phyloP scores from a whole-genome alignment of 129 eudicot species.

The Flaveria sonorensis region DNA sequence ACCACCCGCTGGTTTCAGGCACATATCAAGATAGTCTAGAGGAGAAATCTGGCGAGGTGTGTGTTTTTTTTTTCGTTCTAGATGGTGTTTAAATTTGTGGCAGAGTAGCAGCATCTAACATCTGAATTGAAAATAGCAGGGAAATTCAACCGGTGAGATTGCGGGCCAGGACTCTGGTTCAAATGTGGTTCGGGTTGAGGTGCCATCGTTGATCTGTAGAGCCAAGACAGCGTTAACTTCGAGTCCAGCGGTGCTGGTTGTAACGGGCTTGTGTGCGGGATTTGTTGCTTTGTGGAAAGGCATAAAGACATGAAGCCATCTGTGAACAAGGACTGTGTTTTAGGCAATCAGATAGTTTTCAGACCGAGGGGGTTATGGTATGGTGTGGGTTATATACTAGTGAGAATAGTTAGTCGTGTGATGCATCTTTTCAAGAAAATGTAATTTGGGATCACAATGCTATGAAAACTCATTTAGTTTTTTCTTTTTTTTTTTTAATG shows the following conservation, averaged over 20 bases:
- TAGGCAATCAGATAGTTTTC: constrained; percentile 6
- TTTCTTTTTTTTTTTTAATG: no score
- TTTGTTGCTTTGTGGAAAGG: constrained; percentile 38
- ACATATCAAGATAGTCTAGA: constrained; percentile 22
- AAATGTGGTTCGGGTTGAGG: not conserved
- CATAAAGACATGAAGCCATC: not conserved
- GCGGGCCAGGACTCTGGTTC: constrained; percentile 17
- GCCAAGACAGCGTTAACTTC: constrained; percentile 21
- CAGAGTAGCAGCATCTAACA: not conserved
- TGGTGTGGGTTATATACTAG: no score
- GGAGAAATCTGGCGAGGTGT: constrained; percentile 35
- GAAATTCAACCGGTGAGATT: not conserved
- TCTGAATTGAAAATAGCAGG: constrained; percentile 3
- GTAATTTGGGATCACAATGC: no score
- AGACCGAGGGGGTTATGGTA: not conserved
- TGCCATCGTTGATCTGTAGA: constrained; percentile 2
- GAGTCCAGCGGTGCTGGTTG: constrained; percentile 31
- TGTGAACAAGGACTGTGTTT: constrained; percentile 1
- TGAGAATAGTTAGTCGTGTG: no score
- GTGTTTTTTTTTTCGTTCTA: not conserved
- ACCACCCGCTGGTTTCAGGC: constrained; percentile 19
- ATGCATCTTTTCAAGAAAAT: no score
- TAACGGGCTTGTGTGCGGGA: constrained; percentile 39
- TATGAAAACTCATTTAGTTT: no score
- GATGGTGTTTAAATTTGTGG: not conserved